phyloP scores from a whole-genome alignment of 177 flowering plant species.

The Vitis hybrid region DNA sequence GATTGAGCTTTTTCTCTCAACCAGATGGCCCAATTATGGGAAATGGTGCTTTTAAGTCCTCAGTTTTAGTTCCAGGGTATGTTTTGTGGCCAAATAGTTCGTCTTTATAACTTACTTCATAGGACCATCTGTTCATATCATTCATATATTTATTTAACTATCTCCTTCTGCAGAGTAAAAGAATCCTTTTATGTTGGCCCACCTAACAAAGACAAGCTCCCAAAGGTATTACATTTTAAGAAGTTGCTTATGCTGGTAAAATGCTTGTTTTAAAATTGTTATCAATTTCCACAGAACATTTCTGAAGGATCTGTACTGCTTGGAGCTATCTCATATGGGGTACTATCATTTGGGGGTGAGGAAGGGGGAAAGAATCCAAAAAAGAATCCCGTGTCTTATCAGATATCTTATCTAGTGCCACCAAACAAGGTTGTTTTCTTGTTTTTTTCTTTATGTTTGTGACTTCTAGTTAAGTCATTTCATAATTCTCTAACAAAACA shows the following conservation, averaged over 20 bases:
- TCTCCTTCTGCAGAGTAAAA: slow-evolving; percentile 38
- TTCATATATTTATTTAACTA: neutral
- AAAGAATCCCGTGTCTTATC: slow-evolving; percentile 61
- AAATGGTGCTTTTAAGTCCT: slow-evolving; percentile 62
- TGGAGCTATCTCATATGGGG: slow-evolving; percentile 78
- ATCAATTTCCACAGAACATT: slow-evolving; percentile 47
- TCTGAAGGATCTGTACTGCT: slow-evolving; percentile 72
- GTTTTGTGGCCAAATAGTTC: slow-evolving; percentile 5
- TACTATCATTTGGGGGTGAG: slow-evolving; percentile 36
- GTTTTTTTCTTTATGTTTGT: neutral
- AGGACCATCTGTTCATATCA: neutral
- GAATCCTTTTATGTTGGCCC: slow-evolving; percentile 90
- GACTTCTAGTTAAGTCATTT: neutral
- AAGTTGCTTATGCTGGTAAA: slow-evolving; percentile 2
- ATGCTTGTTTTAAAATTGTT: neutral
- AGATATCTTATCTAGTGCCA: slow-evolving; percentile 68
- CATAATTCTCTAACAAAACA: neutral
- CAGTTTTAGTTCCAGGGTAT: slow-evolving; percentile 83
- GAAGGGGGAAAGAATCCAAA: slow-evolving; percentile 44
- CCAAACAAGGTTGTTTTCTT: slow-evolving; percentile 65
- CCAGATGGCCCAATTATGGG: slow-evolving; percentile 93
- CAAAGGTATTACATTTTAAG: slow-evolving; percentile 57
- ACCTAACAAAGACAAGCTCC: slow-evolving; percentile 82
- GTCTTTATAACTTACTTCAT: neutral
- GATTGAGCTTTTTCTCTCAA: slow-evolving; percentile 75